Base-by-base conservation (phyloP, 2,329 filamentous ascomycete species). In the Fusarium sp. region DNA sequence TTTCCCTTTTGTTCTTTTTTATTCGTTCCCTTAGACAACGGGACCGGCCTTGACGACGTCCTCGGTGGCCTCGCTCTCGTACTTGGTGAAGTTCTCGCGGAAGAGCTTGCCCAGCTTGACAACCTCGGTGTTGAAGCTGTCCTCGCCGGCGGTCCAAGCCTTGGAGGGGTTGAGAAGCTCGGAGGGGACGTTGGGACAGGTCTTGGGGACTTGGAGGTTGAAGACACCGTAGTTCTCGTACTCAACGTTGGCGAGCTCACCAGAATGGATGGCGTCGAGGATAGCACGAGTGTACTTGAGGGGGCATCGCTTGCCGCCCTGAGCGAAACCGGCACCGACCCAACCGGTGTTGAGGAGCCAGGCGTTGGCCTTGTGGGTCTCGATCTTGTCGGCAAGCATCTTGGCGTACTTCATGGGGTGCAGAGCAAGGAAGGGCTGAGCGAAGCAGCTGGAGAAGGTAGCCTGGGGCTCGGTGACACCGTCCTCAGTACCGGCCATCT, bases 401-500 rank as follows among this genome's bases (percentile, higher is more conserved):
- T 91, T 91, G 74, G 96, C 96, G 84, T 99, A 99, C 81, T 93
- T 92, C 96, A 99, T 99, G 76, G 96, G 96, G 88, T 99, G 96
- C 62, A 99, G 91, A 41, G 96, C 96, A 76, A 99, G 86, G 93
- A 99, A 99, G 67, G 96, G 96, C 85, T 99, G 96, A 58, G 96
- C 96, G 83, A 99, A 99, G 89, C 96, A 99, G 54, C 94, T 97
- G 28, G 94, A 98, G 90, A 99, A 99, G 77, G 96, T 99, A 26
- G 96, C 96, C 84, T 98, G 93, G 71, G 96, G 96, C 84, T 99
- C 96, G 11, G 92, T 97, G 71, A 99, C 90, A 77, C 96, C 96
- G 72, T 97, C 93, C 85, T 99, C 96, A 34, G 96, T 99, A 77
- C 96, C 96, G 71, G 96, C 96, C 96, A 99, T 99, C 91, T 99